These are phyloP conservation scores for Oidiodendron maius DNA, from an alignment of 495 filamentous ascomycete genomes.

Conservation along the genomic window DNA sequence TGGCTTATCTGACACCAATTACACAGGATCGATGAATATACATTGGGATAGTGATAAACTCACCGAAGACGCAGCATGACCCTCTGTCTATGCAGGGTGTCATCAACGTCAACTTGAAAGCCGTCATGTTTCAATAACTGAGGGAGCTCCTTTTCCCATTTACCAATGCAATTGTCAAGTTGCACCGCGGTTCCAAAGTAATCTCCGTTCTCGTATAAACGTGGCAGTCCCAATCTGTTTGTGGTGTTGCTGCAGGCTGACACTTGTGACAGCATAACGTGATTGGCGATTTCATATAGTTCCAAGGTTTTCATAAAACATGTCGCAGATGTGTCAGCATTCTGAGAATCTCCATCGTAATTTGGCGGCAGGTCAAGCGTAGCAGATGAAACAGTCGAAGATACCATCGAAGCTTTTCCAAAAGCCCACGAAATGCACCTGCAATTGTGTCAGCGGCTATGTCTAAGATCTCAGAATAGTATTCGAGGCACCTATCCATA, in stretches of 20 bases:
- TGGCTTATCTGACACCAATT: neutral
- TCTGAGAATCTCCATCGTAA: neutral
- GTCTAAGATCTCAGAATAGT: neutral
- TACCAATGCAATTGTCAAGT: slow-evolving; percentile 20
- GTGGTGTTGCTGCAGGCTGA: slow-evolving; percentile 9
- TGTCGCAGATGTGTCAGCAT: neutral
- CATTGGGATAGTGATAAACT: neutral
- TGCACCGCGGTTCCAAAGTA: slow-evolving; percentile 19
- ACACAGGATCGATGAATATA: neutral
- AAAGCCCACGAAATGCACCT: too few relatives aligned
- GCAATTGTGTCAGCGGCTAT: neutral
- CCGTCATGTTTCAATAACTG: slow-evolving; percentile 9
- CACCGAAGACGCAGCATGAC: neutral
- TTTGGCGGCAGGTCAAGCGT: neutral
- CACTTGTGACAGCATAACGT: neutral
- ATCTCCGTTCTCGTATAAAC: slow-evolving; percentile 20
- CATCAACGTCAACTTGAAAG: slow-evolving; percentile 1
- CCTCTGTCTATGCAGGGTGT: neutral
- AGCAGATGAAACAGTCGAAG: too few relatives aligned
- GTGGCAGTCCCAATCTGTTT: slow-evolving; percentile 8
- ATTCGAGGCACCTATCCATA: neutral
- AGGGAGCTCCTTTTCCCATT: slow-evolving; percentile 23
- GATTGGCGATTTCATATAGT: neutral
- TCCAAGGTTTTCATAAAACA: neutral
- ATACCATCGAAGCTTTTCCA: neutral